Percentiles rank a stretch among this genome's conserved stretches.
Evolutionary conservation across 208 protist genomes (phyloP).

Genomic region (Borovskyia barvae): DNA sequence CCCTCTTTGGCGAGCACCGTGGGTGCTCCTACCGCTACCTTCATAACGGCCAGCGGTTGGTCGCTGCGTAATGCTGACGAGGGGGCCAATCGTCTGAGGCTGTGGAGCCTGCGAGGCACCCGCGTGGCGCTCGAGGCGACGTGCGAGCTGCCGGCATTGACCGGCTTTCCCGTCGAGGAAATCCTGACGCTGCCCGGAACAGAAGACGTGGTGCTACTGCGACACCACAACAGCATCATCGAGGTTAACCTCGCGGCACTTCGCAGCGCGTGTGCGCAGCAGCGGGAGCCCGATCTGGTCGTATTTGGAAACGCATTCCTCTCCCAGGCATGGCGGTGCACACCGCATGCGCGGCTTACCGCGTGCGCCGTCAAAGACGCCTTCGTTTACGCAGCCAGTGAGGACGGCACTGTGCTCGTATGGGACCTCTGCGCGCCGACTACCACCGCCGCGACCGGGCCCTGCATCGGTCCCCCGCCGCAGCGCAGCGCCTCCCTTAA

Average conservation of each 20-base stretch:
- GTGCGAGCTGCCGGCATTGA: constrained; percentile 34
- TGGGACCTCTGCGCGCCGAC: constrained; percentile 52
- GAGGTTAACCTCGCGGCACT: constrained; percentile 36
- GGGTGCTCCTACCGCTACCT: not conserved
- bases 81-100: constrained; percentile 23
- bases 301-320: constrained; percentile 28
- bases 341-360: constrained; percentile 53
- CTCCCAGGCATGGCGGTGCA: constrained; percentile 57
- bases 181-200: constrained; percentile 42
- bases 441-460: constrained; percentile 1
- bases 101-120: constrained; percentile 35
- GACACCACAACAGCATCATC: constrained; percentile 44
- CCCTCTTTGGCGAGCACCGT: not conserved
- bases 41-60: constrained; percentile 26
- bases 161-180: constrained; percentile 38
- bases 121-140: constrained; percentile 34
- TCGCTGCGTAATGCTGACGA: no score
- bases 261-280: constrained; percentile 17
- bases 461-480: constrained; percentile 3
- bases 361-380: constrained; percentile 46
- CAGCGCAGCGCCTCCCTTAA: constrained; percentile 28
- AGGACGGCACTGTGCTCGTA: constrained; percentile 53
- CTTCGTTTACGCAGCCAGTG: constrained; percentile 51
- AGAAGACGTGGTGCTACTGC: constrained; percentile 29
- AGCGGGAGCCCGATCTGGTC: not conserved